Percentiles rank a stretch among this genome's conserved stretches.
Conservation (phyloP, 805 yeast species). For the Schwanniomyces occidentalis region DNA sequence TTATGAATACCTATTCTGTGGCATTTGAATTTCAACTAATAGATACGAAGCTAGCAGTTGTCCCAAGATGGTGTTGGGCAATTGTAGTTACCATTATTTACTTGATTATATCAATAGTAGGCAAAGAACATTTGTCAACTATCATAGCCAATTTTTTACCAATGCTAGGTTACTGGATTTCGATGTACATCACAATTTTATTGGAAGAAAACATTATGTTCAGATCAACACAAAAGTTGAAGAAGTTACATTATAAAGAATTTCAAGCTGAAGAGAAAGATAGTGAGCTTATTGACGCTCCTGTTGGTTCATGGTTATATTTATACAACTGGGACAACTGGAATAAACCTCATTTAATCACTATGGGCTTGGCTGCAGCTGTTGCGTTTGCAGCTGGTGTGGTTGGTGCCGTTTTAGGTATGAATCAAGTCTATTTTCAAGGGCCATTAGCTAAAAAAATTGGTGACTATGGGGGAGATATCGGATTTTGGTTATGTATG, state of each 20-base stretch:
- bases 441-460: constrained; percentile 37
- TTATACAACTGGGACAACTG: constrained; percentile 32
- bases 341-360: constrained; percentile 26
- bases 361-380: constrained; percentile 37
- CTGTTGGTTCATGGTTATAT: constrained; percentile 14
- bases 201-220: constrained; percentile 38
- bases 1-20: constrained; percentile 37
- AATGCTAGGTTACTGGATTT: constrained; percentile 43
- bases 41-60: constrained; percentile 22
- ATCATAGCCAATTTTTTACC: constrained; percentile 41
- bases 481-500: constrained; percentile 40
- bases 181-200: constrained; percentile 35
- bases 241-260: constrained; percentile 28
- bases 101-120: constrained; percentile 33
- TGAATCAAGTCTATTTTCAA: constrained; percentile 39
- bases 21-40: constrained; percentile 36
- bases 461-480: constrained; percentile 35
- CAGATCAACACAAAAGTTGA: constrained; percentile 19
- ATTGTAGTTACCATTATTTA: constrained; percentile 29
- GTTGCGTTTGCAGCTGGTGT: constrained; percentile 32
- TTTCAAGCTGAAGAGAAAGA: constrained; percentile 11
- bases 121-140: constrained; percentile 31
- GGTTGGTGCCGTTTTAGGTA: constrained; percentile 41
- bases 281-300: constrained; percentile 1
- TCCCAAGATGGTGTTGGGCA: constrained; percentile 43